phyloP scores from a whole-genome alignment of 495 filamentous ascomycete species.

The Aspergillus haitiensis region DNA sequence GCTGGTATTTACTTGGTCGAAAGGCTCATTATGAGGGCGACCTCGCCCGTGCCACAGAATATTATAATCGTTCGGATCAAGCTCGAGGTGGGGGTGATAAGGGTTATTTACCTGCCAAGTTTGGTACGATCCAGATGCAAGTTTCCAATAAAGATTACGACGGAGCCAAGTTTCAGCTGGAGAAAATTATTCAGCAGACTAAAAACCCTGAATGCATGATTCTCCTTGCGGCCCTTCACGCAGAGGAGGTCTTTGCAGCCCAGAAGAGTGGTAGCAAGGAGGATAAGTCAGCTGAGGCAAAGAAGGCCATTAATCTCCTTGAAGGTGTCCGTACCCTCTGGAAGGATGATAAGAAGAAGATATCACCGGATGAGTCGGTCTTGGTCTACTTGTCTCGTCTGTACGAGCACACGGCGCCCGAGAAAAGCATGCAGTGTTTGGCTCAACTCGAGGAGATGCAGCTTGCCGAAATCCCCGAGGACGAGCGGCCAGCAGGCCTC shows the following conservation, averaged over 20 bases:
- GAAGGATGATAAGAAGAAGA: slow-evolving; percentile 85
- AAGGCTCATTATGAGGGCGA: slow-evolving; percentile 80
- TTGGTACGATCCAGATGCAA: slow-evolving; percentile 85
- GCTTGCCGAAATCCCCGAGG: slow-evolving; percentile 67
- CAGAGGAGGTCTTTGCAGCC: slow-evolving; percentile 86
- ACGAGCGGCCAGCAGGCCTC: slow-evolving; percentile 64
- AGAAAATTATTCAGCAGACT: slow-evolving; percentile 84
- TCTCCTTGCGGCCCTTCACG: slow-evolving; percentile 82
- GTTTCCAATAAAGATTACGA: slow-evolving; percentile 80
- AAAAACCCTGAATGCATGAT: slow-evolving; percentile 91
- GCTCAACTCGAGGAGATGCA: slow-evolving; percentile 87
- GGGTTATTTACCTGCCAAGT: slow-evolving; percentile 88
- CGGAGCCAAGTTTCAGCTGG: slow-evolving; percentile 88
- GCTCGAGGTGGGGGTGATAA: slow-evolving; percentile 83
- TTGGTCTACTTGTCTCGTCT: slow-evolving; percentile 87
- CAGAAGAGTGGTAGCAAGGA: slow-evolving; percentile 74
- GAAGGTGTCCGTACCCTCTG: slow-evolving; percentile 84
- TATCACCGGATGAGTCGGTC: slow-evolving; percentile 79
- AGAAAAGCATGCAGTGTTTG: slow-evolving; percentile 88
- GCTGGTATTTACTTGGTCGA: slow-evolving; percentile 89
- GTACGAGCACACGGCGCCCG: slow-evolving; percentile 80
- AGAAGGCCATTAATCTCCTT: slow-evolving; percentile 78
- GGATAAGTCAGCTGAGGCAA: slow-evolving; percentile 77
- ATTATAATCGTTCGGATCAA: slow-evolving; percentile 83
- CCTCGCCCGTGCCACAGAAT: slow-evolving; percentile 67